These are phyloP conservation scores for Trichoderma sp. DNA, from an alignment of 2,329 filamentous ascomycete genomes.

Conservation along the genomic window DNA sequence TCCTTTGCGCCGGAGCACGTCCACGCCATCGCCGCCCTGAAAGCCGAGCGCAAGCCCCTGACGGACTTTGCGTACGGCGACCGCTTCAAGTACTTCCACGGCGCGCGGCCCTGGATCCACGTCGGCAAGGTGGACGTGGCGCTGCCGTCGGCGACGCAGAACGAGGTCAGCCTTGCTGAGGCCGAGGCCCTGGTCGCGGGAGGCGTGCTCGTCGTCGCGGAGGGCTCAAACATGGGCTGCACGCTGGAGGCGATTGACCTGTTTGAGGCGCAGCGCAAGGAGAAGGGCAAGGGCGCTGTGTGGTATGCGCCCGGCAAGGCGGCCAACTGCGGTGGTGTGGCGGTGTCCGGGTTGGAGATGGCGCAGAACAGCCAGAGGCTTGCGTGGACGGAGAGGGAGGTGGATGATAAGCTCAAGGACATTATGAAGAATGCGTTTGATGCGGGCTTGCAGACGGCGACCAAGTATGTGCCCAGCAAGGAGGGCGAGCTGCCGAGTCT, in stretches of 20 bases:
- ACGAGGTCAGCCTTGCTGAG: conserved; percentile 93
- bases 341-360: conserved; percentile 98
- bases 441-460: conserved; percentile 84
- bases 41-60: conserved; percentile 83
- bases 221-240: conserved; percentile 99
- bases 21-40: conserved; percentile 76
- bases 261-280: conserved; percentile 78
- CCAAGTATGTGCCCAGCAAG: conserved; percentile 77
- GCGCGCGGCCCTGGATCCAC: conserved; percentile 88
- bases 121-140: conserved; percentile 88
- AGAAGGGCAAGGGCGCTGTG: conserved; percentile 69
- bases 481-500: conserved; percentile 87
- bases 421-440: conserved; percentile 97
- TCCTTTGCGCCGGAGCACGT: conserved; percentile 81
- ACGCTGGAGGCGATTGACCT: conserved; percentile 92
- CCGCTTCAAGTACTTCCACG: conserved; percentile 83
- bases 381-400: conserved; percentile 84
- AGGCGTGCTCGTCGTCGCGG: conserved; percentile 84
- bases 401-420: conserved; percentile 83
- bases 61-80: conserved; percentile 66
- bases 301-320: conserved; percentile 99
- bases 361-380: conserved; percentile 91
- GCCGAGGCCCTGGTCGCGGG: conserved; percentile 76
- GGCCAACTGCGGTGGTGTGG: conserved; percentile 95
- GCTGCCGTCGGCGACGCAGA: conserved; percentile 92